Evolutionary conservation across 2,329 filamentous ascomycete genomes (phyloP), one percentile per base, ranked within the genome.

Genomic region (Xylaria hypoxylon): DNA sequence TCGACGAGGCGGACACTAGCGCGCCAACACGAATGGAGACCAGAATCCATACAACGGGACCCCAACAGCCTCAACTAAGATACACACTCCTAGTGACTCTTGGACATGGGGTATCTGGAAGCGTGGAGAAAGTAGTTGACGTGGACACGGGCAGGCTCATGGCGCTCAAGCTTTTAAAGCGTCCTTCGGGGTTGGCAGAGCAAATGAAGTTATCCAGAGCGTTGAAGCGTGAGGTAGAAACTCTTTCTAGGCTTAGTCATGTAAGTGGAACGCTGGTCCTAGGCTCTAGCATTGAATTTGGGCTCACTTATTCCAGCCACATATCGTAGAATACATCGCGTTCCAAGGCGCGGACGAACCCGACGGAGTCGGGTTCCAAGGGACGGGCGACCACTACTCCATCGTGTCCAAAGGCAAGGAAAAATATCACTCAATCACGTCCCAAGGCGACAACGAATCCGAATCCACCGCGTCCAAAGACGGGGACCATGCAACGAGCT

Each of bases 131-230:
- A 31, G 61, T 2, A 1, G 6, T 58, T 1, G 13, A 63, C 5
- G 2, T 58, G 1, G 44, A 63, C 33, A 6, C 47, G 1, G 52
- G 60, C 5, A 63, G 2, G 1, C 10, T 63, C 2, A 28, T 63
- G 10, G 61, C 61, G 1, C 11, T 45, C 2, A 63, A 63, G 53
- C 26, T 1, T 13, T 1, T 63, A 1, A 58, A 40, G 6, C 2
- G 2, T 5, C 3, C 60, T 2, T 1, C 11, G 0, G n/a, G 5
- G 1, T 5, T 1, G 7, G 3, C 4, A 33, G n/a, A 35, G 3
- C 1, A 7, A 3, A 2, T 2, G 2, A 1, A 1, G 5, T 0
- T 48, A 6, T 15, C 4, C 13, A 15, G 0, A 0, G 2, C 1
- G 2, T 15, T 48, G 10, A 19, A 38, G n/a, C 35, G 31, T 5